Base-by-base conservation (phyloP, 2,329 filamentous ascomycete species). In the Aureobasidium leucospermi region DNA sequence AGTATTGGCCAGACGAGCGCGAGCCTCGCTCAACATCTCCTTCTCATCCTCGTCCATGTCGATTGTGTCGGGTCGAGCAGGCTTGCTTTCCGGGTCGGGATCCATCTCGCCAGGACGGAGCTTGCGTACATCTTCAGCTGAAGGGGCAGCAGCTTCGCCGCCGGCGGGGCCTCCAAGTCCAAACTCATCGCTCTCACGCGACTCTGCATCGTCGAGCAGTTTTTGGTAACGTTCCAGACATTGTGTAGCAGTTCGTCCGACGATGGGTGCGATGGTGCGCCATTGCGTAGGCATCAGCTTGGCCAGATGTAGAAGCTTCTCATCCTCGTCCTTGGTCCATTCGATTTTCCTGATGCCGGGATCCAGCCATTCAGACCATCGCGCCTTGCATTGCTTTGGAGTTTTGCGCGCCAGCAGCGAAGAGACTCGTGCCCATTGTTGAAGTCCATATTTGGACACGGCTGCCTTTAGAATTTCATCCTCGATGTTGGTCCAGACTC, bases 211-310 rank as follows among this genome's bases (percentile, higher is more conserved):
- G 70, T 99, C 94, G 53, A 99, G 81, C 56, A 99, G 83, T 74
- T 93, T 96, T 75, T 97, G 92, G 73, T 99, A 99, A 61, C 94
- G 87, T 76, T 97, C 94, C 63, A 97, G 83, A 71, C 94, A 99
- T 76, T 97, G 94, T 64, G 94, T 97, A 49, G 94, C 94, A 46
- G 94, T 97, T 69, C 94, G 85, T 65, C 94, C 94, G 68, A 99
- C 92, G 66, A 97, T 93, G 59, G 94, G 92, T 60, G 94, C 93
- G 70, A 99, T 97, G 49, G 94, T 97, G 69, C 94, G 88, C 94
- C 94, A 99, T 83, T 99, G 94, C 31, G 93, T 97, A 60, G 94
- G 94, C 87, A 99, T 96, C 76, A 99, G 81, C 82, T 97, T 99
- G 63, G 94, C 94, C 69, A 99, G 81, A 70, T 97, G 94, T 68